Evolutionary conservation across 2,329 filamentous ascomycete genomes (phyloP).

Genomic region (Diaporthe sp.): DNA sequence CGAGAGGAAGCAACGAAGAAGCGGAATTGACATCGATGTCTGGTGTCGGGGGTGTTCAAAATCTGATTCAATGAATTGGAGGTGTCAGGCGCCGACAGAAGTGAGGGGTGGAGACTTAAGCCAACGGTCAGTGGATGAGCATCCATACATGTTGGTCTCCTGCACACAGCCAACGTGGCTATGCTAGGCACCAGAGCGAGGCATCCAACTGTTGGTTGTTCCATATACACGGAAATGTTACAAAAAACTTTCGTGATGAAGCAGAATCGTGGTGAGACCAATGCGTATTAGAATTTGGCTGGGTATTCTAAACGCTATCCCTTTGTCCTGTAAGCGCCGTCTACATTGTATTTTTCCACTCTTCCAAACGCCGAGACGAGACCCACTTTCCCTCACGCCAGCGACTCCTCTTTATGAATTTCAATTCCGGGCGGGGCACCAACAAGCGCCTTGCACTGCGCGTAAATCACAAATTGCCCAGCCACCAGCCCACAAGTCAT

Average conservation of each 20-base stretch:
- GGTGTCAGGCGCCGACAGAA: not conserved
- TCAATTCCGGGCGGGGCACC: conserved; percentile 65
- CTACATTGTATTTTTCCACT: too few species aligned
- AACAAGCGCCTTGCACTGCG: conserved; percentile 66
- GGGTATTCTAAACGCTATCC: too few species aligned
- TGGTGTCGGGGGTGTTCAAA: not conserved
- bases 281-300: too few species aligned
- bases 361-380: too few species aligned
- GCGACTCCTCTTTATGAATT: conserved; percentile 62
- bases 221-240: not conserved
- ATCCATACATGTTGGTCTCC: not conserved
- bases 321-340: too few species aligned
- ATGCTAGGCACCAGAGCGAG: not conserved
- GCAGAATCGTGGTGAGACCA: too few species aligned
- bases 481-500: conserved; percentile 68
- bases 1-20: not conserved
- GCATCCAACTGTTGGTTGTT: not conserved
- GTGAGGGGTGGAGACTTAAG: not conserved
- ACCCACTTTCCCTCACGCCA: conserved; percentile 29
- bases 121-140: not conserved
- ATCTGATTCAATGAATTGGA: not conserved
- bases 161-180: not conserved
- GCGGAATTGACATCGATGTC: not conserved
- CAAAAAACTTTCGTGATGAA: too few species aligned
- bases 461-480: conserved; percentile 69